Evolutionary conservation across 2,329 filamentous ascomycete genomes (phyloP).

Genomic region (Lasiodiplodia citricola): DNA sequence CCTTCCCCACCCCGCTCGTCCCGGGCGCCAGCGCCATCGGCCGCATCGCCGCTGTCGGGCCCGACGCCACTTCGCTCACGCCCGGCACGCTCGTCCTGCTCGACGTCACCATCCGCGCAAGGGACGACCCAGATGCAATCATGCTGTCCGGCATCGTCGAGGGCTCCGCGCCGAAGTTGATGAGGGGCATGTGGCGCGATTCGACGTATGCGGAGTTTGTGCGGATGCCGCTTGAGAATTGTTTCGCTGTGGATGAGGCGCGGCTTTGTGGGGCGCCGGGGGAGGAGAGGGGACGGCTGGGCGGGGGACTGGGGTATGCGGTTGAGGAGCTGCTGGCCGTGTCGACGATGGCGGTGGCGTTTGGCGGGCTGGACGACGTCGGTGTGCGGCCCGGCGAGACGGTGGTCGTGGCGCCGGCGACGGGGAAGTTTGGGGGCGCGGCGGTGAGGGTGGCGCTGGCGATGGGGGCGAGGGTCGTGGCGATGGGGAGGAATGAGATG

Average conservation of each 20-base stretch:
- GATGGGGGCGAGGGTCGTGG: slow-evolving; percentile 59
- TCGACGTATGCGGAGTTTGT: slow-evolving; percentile 43
- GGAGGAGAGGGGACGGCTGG: too few species aligned
- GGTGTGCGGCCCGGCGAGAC: slow-evolving; percentile 55
- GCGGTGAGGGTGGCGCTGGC: slow-evolving; percentile 56
- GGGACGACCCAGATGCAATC: slow-evolving; percentile 42
- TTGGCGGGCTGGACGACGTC: slow-evolving; percentile 53
- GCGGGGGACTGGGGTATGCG: slow-evolving; percentile 47
- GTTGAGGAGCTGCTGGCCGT: slow-evolving; percentile 46
- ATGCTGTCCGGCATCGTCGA: slow-evolving; percentile 41
- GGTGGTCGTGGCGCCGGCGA: slow-evolving; percentile 57
- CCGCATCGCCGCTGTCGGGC: slow-evolving; percentile 43
- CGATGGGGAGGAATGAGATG: slow-evolving; percentile 54
- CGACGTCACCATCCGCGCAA: slow-evolving; percentile 43
- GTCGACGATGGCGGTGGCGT: slow-evolving; percentile 39
- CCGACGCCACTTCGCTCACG: slow-evolving; percentile 43
- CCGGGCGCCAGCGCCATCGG: slow-evolving; percentile 45
- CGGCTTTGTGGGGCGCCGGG: slow-evolving; percentile 29
- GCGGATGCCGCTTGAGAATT: slow-evolving; percentile 46
- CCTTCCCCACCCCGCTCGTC: slow-evolving; percentile 41
- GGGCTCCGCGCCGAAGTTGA: slow-evolving; percentile 36
- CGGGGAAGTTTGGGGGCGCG: slow-evolving; percentile 56
- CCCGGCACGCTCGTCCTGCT: slow-evolving; percentile 47
- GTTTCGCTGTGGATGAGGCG: slow-evolving; percentile 40
- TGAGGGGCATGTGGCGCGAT: slow-evolving; percentile 48